Base-by-base conservation (phyloP, 176 grass and related monocot genomes). In the Oryza meridionalis region DNA sequence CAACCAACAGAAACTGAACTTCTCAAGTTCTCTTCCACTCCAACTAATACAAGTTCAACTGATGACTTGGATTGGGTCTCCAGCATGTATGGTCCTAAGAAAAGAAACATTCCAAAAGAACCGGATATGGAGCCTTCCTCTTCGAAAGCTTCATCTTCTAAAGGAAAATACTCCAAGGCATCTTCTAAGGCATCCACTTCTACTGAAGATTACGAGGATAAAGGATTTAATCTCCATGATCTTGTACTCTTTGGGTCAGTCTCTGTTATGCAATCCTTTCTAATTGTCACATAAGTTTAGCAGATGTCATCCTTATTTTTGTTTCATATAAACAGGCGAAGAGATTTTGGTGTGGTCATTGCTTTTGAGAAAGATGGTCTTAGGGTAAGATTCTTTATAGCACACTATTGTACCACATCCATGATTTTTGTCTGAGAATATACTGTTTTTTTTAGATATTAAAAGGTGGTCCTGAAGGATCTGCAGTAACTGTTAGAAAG, bases 211-310 rank as follows among this genome's bases (percentile, higher is more conserved):
- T 86, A 67, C 83, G 87, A 89, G 35, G 90, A 92, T 16, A 80
- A 89, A 35, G 80, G 61, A 35, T 99, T 87, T 76, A 80, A 77
- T 70, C 89, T 99, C 38, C 96, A 99, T 80, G 96, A 99, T 87
- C 93, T 99, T 77, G 91, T 99, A 43, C 88, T 95, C 22, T 96
- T 92, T 76, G 93, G 96, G 96, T 99, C n/a, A 89, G 91, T 73
- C 67, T 71, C n/a, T 73, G 11, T 46, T 47, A 35, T 70, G 45
- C 15, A 15, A 53, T 84, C n/a, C 83, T 27, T 70, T 43, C 59
- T 70, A 24, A 21, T 9, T 84, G 29, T 80, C 29, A 59, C 68
- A 29, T 43, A 75, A 38, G 4, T 58, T 10, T 77, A 59, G n/a
- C 42, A 40, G 16, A 38, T 73, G 47, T 16, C 25, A 55, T 69